Evolutionary conservation across 371 early-diverging fungal species (phyloP).

Genomic region (Mucor plumbeus): DNA sequence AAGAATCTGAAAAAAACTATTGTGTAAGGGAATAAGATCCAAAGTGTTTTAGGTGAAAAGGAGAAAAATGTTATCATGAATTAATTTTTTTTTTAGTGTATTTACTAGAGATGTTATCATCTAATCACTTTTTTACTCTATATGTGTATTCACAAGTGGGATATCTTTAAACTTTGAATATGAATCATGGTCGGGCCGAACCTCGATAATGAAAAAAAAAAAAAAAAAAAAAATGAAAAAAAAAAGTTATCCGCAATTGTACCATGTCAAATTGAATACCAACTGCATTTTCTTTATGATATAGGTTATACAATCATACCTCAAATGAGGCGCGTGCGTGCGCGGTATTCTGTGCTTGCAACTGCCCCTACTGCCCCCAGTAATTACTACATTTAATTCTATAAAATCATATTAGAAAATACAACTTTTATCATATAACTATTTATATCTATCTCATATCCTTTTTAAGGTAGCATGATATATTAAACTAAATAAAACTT

Average conservation of each 20-base stretch:
- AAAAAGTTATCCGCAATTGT: too few relatives aligned
- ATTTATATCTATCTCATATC: background rate
- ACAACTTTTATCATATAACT: slow-evolving; percentile 1
- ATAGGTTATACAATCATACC: background rate
- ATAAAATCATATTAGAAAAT: background rate
- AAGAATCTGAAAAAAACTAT: too few relatives aligned
- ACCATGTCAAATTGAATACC: background rate
- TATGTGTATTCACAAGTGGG: background rate
- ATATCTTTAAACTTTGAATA: background rate
- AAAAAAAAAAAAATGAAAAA: too few relatives aligned
- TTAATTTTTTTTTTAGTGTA: too few relatives aligned
- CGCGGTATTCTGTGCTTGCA: background rate
- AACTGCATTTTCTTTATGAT: slow-evolving; percentile 1
- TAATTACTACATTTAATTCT: background rate
- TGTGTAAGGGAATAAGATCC: background rate
- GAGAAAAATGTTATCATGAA: too few relatives aligned
- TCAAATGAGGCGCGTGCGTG: slow-evolving; percentile 1
- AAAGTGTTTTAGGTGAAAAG: too few relatives aligned
- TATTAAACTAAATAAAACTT: background rate
- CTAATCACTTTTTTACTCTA: background rate
- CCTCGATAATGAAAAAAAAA: background rate
- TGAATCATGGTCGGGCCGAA: background rate
- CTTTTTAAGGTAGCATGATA: slow-evolving; percentile 1
- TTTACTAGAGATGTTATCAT: background rate
- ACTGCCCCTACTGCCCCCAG: background rate